phyloP scores from a whole-genome alignment of 2,329 filamentous ascomycete species.

The Acrodontium crateriforme region DNA sequence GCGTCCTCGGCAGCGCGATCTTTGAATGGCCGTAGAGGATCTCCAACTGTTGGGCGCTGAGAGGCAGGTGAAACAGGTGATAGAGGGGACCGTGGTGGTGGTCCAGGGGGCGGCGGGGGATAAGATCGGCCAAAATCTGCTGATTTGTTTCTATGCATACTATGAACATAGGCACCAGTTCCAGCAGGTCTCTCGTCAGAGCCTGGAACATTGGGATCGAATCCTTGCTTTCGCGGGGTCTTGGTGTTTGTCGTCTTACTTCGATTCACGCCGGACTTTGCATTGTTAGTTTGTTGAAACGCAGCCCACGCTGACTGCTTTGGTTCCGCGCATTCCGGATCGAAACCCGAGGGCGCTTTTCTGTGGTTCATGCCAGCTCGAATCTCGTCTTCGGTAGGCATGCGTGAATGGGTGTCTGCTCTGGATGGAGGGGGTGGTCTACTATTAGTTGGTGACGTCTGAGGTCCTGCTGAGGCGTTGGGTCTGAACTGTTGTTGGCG shows the following conservation, averaged over 20 bases:
- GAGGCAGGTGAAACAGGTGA: slow-evolving; percentile 12
- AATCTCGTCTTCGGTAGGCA: slow-evolving; percentile 24
- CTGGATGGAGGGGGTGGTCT: slow-evolving; percentile 19
- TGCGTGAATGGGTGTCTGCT: slow-evolving; percentile 17
- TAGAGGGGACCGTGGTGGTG: slow-evolving; percentile 18
- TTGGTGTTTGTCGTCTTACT: slow-evolving; percentile 23
- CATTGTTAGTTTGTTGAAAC: slow-evolving; percentile 14
- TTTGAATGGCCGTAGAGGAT: slow-evolving; percentile 25
- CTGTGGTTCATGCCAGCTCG: slow-evolving; percentile 22
- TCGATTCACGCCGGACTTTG: slow-evolving; percentile 22
- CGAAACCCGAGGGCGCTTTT: slow-evolving; percentile 8
- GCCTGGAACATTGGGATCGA: slow-evolving; percentile 44
- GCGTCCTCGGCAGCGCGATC: slow-evolving; percentile 15
- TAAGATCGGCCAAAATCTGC: slow-evolving; percentile 14
- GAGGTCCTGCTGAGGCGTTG: slow-evolving; percentile 9
- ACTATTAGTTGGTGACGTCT: slow-evolving; percentile 7
- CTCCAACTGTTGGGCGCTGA: slow-evolving; percentile 24
- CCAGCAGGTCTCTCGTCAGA: slow-evolving; percentile 44
- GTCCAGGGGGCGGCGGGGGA: slow-evolving; percentile 23
- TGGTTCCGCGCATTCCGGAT: slow-evolving; percentile 9
- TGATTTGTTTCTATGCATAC: slow-evolving; percentile 13
- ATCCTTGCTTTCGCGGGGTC: slow-evolving; percentile 40
- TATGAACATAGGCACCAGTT: slow-evolving; percentile 13
- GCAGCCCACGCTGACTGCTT: slow-evolving; percentile 25
- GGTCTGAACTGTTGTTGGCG: slow-evolving; percentile 9